Percentiles rank a stretch among this genome's conserved stretches.
phyloP scores from a whole-genome alignment of 2,329 filamentous ascomycete genomes.

The Laburnicola sp. region DNA sequence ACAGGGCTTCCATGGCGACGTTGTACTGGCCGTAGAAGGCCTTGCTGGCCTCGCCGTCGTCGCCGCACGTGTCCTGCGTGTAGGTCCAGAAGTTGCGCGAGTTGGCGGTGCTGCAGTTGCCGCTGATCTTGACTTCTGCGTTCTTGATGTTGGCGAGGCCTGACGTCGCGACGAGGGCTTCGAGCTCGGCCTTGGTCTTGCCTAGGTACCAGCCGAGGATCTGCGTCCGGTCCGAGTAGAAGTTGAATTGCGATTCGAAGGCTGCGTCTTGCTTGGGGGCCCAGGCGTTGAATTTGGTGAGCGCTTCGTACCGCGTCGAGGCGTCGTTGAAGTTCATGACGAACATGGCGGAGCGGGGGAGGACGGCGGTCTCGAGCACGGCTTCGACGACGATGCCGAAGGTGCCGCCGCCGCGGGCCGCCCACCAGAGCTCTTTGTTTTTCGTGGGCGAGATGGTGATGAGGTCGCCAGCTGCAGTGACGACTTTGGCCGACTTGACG shows the following conservation, averaged over 20 bases:
- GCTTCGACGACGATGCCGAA: conserved; percentile 23
- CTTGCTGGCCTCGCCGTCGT: not conserved
- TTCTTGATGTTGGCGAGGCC: not conserved
- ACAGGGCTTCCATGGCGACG: not conserved
- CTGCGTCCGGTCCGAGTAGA: not conserved
- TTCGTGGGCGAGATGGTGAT: not conserved
- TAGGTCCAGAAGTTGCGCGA: not conserved
- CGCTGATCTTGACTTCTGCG: not conserved
- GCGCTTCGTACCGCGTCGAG: not conserved
- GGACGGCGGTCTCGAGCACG: not conserved
- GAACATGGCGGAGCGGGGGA: not conserved
- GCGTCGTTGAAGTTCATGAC: not conserved
- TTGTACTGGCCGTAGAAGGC: not conserved
- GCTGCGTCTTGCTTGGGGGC: not conserved
- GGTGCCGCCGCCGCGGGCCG: conserved; percentile 36
- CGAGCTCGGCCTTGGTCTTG: not conserved
- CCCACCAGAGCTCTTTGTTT: conserved; percentile 37
- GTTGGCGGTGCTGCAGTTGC: conserved; percentile 1
- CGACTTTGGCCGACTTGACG: conserved; percentile 1
- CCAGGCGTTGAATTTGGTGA: not conserved
- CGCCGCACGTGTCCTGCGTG: not conserved
- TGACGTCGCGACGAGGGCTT: not conserved
- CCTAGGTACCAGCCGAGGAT: not conserved
- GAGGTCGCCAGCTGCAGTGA: conserved; percentile 2
- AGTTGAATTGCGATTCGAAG: conserved; percentile 1